phyloP scores from a whole-genome alignment of 768 basidiomycete species.

The Inosperma sp. region DNA sequence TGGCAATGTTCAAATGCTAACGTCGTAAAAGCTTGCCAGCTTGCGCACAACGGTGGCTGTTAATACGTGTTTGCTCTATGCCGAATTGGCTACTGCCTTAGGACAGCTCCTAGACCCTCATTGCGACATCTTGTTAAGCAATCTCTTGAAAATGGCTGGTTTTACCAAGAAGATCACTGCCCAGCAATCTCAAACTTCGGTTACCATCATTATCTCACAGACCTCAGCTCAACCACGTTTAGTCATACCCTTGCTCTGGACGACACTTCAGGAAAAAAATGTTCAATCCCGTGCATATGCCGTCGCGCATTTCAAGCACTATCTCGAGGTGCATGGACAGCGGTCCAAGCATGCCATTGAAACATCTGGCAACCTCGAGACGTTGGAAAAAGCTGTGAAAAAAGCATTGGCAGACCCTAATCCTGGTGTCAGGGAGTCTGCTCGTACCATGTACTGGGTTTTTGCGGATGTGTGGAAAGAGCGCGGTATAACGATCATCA shows the following conservation, averaged over 20 bases:
- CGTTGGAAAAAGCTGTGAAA: conserved; percentile 68
- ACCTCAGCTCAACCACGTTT: conserved; percentile 68
- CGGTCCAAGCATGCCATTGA: conserved; percentile 67
- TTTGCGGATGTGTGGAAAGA: conserved; percentile 75
- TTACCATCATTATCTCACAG: conserved; percentile 62
- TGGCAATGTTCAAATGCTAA: not conserved
- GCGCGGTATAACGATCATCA: conserved; percentile 57
- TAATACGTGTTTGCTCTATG: conserved; percentile 73
- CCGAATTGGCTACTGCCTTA: conserved; percentile 65
- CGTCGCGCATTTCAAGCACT: conserved; percentile 67
- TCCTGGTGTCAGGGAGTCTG: conserved; percentile 69
- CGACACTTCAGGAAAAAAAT: conserved; percentile 73
- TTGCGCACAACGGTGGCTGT: conserved; percentile 86
- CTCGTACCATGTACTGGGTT: conserved; percentile 73
- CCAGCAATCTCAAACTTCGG: conserved; percentile 74
- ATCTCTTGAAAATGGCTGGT: conserved; percentile 79
- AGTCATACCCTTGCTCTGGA: conserved; percentile 64
- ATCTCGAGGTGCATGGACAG: conserved; percentile 67
- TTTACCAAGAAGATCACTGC: conserved; percentile 92
- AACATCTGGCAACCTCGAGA: conserved; percentile 58
- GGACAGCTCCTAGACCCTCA: conserved; percentile 70
- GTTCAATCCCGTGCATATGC: conserved; percentile 66
- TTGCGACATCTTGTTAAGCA: conserved; percentile 70
- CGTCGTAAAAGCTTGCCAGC: conserved; percentile 61
- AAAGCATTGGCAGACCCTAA: conserved; percentile 76